A percentile compares a stretch with the other conserved stretches of the same genome.
These are phyloP conservation scores for Metschnikowia gelsemii DNA, from an alignment of 805 yeast genomes.

Conservation along the genomic window DNA sequence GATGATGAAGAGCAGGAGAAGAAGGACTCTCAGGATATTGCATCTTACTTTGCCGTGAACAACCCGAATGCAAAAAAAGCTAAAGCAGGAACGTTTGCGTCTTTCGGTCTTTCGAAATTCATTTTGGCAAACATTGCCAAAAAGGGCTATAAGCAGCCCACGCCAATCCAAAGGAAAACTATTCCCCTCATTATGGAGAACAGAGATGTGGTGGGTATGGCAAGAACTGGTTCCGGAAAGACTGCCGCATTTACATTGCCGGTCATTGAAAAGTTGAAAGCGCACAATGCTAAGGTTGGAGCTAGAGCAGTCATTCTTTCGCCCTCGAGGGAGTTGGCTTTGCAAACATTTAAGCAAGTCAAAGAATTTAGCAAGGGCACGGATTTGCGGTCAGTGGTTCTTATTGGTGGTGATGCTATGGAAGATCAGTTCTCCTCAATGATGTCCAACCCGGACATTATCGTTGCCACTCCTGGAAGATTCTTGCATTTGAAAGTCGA, in stretches of 20 bases:
- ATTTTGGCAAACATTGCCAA: constrained; percentile 67
- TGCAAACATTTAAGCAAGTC: constrained; percentile 85
- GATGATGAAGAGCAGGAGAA: constrained; percentile 39
- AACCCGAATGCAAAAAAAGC: constrained; percentile 54
- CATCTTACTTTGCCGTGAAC: constrained; percentile 41
- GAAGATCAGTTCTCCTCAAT: constrained; percentile 93
- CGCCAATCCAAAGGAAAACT: constrained; percentile 96
- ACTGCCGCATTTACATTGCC: constrained; percentile 97
- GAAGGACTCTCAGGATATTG: constrained; percentile 47
- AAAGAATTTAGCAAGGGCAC: constrained; percentile 85
- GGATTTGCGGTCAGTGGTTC: constrained; percentile 72
- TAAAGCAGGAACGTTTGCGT: constrained; percentile 80
- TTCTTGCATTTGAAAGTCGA: constrained; percentile 93
- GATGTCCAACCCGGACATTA: constrained; percentile 92
- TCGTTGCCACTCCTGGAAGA: constrained; percentile 97
- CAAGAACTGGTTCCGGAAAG: constrained; percentile 98
- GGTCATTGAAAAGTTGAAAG: constrained; percentile 76
- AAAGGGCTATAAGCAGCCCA: constrained; percentile 92
- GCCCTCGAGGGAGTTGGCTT: constrained; percentile 94
- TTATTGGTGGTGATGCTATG: constrained; percentile 98
- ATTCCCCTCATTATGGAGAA: constrained; percentile 85
- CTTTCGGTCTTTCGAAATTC: constrained; percentile 81
- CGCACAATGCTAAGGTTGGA: constrained; percentile 85
- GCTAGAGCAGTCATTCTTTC: constrained; percentile 84
- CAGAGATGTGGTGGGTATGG: constrained; percentile 98